Evolutionary conservation across 208 protist species (phyloP).

Genomic region (Leishmania arabica): DNA sequence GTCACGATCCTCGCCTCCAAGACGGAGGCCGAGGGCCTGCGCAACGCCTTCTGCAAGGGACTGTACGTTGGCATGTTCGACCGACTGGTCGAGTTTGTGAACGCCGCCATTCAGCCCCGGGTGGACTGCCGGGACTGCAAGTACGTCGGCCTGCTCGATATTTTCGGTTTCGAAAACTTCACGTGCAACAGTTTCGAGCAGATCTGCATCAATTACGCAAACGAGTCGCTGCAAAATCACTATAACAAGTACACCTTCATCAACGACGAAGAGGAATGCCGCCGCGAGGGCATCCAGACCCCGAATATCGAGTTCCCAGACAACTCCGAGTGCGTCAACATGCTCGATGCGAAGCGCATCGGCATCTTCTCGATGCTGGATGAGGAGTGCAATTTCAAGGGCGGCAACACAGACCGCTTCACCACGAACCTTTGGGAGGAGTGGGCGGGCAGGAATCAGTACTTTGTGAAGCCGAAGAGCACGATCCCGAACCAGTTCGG

Average conservation of each 20-base stretch:
- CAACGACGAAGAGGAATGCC: slow-evolving; percentile 94
- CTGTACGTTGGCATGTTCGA: slow-evolving; percentile 92
- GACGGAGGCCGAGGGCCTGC: slow-evolving; percentile 74
- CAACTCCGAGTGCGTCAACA: slow-evolving; percentile 85
- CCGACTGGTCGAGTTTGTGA: slow-evolving; percentile 87
- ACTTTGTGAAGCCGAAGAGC: slow-evolving; percentile 86
- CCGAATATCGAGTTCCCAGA: slow-evolving; percentile 87
- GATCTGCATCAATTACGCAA: slow-evolving; percentile 98
- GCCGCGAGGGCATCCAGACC: slow-evolving; percentile 74
- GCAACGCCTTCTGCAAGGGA: slow-evolving; percentile 91
- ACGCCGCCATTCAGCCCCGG: slow-evolving; percentile 70
- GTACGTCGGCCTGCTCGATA: slow-evolving; percentile 96
- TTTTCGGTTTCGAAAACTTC: slow-evolving; percentile 97
- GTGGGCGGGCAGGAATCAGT: slow-evolving; percentile 51
- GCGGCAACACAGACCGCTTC: slow-evolving; percentile 69
- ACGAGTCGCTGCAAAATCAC: slow-evolving; percentile 97
- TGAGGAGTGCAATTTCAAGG: slow-evolving; percentile 86
- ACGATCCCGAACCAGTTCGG: slow-evolving; percentile 89
- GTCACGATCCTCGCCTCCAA: slow-evolving; percentile 80
- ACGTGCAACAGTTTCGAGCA: slow-evolving; percentile 96
- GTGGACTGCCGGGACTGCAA: slow-evolving; percentile 51
- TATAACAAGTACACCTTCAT: slow-evolving; percentile 97
- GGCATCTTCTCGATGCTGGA: slow-evolving; percentile 93
- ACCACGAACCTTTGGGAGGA: slow-evolving; percentile 76
- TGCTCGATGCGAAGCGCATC: slow-evolving; percentile 79